A percentile compares a stretch with the other conserved stretches of the same genome.
These are phyloP conservation scores for Chrysosporium keratinophilum DNA, from an alignment of 2,329 filamentous ascomycete genomes.

Conservation along the genomic window DNA sequence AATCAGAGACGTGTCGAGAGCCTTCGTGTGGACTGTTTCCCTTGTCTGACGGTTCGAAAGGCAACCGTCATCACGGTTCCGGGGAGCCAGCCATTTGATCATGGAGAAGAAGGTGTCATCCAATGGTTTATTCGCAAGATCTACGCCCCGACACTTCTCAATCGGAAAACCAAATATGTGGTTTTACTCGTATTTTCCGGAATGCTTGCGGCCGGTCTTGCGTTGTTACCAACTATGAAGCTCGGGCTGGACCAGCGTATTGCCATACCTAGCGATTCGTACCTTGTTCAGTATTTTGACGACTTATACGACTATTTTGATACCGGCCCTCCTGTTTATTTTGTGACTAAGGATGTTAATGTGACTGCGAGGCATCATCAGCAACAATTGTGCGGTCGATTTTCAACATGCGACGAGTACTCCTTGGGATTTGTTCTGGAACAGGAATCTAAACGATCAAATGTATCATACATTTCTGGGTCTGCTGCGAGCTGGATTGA, in stretches of 20 bases:
- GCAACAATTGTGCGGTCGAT: conserved; percentile 78
- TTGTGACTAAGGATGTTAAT: conserved; percentile 76
- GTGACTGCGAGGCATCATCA: conserved; percentile 65
- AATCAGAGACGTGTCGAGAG: conserved; percentile 89
- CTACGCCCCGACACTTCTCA: conserved; percentile 74
- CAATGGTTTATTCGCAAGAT: conserved; percentile 82
- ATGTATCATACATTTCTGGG: conserved; percentile 78
- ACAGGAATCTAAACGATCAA: conserved; percentile 79
- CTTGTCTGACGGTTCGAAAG: conserved; percentile 70
- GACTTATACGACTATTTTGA: conserved; percentile 90
- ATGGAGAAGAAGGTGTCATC: conserved; percentile 70
- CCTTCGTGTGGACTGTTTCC: conserved; percentile 80
- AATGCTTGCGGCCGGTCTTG: conserved; percentile 73
- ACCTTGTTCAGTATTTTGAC: conserved; percentile 92
- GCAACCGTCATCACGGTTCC: conserved; percentile 57
- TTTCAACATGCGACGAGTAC: conserved; percentile 73
- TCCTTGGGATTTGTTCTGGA: conserved; percentile 86
- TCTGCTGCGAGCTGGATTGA: conserved; percentile 93
- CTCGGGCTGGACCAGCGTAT: conserved; percentile 91
- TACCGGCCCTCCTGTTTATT: conserved; percentile 88
- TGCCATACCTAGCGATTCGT: conserved; percentile 85
- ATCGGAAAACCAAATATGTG: conserved; percentile 65
- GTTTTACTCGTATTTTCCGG: conserved; percentile 77
- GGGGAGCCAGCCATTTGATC: conserved; percentile 57
- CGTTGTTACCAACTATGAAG: conserved; percentile 71